phyloP scores from a whole-genome alignment of 345 rosid species.

The Hibiscus mutabilis region DNA sequence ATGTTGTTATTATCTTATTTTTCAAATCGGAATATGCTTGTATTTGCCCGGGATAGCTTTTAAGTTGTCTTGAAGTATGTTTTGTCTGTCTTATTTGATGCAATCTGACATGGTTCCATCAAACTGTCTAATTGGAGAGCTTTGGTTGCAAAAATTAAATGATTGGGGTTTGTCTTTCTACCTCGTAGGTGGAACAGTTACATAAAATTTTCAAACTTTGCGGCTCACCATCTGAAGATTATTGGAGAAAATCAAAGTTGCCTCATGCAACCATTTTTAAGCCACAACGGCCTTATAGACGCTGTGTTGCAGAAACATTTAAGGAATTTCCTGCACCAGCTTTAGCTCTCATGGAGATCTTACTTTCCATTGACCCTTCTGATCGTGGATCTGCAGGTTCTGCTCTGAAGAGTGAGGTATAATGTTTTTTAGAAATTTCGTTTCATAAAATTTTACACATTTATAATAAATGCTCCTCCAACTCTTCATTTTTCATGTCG shows the following conservation, averaged over 20 bases:
- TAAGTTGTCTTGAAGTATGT: no score
- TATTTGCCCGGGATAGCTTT: no score
- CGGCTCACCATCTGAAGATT: slow-evolving; percentile 94
- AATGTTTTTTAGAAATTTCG: slow-evolving; percentile 11
- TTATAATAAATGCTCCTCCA: neutral
- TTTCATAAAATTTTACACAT: neutral
- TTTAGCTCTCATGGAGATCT: slow-evolving; percentile 75
- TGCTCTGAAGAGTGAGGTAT: slow-evolving; percentile 84
- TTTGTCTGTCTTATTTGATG: no score
- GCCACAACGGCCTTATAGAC: slow-evolving; percentile 93
- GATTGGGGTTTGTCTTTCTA: no score
- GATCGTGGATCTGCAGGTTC: slow-evolving; percentile 84
- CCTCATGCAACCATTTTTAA: slow-evolving; percentile 98
- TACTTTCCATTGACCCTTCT: slow-evolving; percentile 82
- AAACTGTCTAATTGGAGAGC: no score
- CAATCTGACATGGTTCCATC: no score
- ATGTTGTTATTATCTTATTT: no score
- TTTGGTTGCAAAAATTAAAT: no score
- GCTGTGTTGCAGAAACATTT: slow-evolving; percentile 83
- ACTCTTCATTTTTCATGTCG: neutral
- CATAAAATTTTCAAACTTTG: slow-evolving; percentile 98
- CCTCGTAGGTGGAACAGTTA: slow-evolving; percentile 83
- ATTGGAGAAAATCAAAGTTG: slow-evolving; percentile 89
- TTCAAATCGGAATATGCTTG: no score
- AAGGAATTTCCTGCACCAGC: slow-evolving; percentile 90